Evolutionary conservation across 352 stramenopile species (phyloP).

Genomic region (Globisporangium canariense): DNA sequence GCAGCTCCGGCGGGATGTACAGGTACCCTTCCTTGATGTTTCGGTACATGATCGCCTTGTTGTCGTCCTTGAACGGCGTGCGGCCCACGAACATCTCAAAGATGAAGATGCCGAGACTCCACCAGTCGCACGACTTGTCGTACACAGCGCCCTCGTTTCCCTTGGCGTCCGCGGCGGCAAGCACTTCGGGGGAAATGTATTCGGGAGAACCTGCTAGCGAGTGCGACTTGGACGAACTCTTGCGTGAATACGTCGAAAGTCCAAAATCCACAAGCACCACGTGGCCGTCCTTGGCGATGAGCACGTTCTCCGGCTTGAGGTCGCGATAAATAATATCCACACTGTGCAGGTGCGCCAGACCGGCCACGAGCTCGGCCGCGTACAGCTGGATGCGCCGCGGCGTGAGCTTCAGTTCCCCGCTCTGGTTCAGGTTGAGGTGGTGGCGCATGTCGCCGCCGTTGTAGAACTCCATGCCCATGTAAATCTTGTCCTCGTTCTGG

Average conservation of each 20-base stretch:
- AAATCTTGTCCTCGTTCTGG: slow-evolving; percentile 97
- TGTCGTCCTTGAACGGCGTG: slow-evolving; percentile 92
- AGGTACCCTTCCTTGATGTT: slow-evolving; percentile 86
- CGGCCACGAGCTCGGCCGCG: slow-evolving; percentile 77
- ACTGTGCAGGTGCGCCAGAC: slow-evolving; percentile 86
- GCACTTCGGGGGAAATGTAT: slow-evolving; percentile 93
- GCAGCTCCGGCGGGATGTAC: slow-evolving; percentile 74
- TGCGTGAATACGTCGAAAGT: slow-evolving; percentile 75
- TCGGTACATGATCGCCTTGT: slow-evolving; percentile 90
- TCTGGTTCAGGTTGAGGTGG: slow-evolving; percentile 71
- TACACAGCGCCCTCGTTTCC: slow-evolving; percentile 42
- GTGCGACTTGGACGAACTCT: slow-evolving; percentile 51
- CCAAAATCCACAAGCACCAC: slow-evolving; percentile 90
- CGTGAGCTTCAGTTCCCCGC: slow-evolving; percentile 61
- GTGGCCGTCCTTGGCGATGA: slow-evolving; percentile 87
- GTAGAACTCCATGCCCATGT: slow-evolving; percentile 98
- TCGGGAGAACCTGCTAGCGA: slow-evolving; percentile 81
- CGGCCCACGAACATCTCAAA: slow-evolving; percentile 90
- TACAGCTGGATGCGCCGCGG: slow-evolving; percentile 80
- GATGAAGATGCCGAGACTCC: slow-evolving; percentile 88
- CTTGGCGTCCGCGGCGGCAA: slow-evolving; percentile 56
- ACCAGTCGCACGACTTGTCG: slow-evolving; percentile 87
- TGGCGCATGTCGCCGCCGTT: slow-evolving; percentile 94
- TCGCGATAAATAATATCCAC: slow-evolving; percentile 90
- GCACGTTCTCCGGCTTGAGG: slow-evolving; percentile 86